Percentiles rank a stretch among this genome's conserved stretches.
Conservation (phyloP, 2,329 filamentous ascomycete genomes). For the Aspergillus tamarii region DNA sequence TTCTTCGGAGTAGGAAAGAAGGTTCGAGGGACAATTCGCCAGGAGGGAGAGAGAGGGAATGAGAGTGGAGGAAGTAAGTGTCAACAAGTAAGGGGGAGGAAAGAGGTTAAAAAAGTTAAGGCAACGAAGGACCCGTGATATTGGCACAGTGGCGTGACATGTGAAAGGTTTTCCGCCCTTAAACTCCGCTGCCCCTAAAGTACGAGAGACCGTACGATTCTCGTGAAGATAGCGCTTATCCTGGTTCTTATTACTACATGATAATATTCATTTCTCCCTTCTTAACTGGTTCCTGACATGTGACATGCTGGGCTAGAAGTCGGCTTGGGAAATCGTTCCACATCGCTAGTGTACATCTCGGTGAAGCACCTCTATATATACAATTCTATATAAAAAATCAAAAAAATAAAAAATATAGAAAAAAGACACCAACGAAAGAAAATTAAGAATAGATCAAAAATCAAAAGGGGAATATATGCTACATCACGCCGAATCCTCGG, state of each 20-base stretch:
- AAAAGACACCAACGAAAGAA: not conserved
- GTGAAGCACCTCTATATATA: constrained; percentile 2
- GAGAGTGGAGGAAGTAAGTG: constrained; percentile 5
- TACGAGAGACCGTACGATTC: constrained; percentile 19
- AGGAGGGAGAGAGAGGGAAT: constrained; percentile 4
- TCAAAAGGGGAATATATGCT: not conserved
- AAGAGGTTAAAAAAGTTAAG: constrained; percentile 10
- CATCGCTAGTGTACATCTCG: not conserved
- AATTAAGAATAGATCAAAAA: not conserved
- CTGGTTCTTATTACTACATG: not conserved
- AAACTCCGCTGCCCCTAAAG: not conserved
- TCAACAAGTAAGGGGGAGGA: constrained; percentile 4
- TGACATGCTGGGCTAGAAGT: not conserved
- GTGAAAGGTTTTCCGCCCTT: constrained; percentile 29
- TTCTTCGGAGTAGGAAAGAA: constrained; percentile 3
- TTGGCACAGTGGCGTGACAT: constrained; percentile 35
- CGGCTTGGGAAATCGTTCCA: not conserved
- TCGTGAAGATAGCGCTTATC: not conserved
- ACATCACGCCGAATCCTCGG: not conserved
- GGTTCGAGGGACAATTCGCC: constrained; percentile 6
- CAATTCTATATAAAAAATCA: not conserved
- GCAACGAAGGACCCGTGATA: not conserved
- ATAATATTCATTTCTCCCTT: not conserved
- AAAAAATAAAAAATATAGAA: not conserved
- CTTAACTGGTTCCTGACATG: not conserved